Conservation (phyloP, 2,329 filamentous ascomycete species). For the Colletotrichum musicola region DNA sequence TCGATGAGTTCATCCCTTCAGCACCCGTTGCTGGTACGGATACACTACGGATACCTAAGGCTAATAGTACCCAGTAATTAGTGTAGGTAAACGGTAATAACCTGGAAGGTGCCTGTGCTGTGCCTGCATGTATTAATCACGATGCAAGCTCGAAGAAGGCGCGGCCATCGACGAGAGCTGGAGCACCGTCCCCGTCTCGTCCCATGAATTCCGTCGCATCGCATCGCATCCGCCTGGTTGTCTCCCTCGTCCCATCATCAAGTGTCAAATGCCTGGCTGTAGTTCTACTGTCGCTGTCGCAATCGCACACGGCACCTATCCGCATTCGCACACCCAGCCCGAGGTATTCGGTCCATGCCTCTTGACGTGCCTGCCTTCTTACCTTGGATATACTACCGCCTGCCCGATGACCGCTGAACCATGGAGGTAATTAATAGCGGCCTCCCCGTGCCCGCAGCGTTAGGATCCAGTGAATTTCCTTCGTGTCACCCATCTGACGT, state of each 20-base stretch:
- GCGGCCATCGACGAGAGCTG: not conserved
- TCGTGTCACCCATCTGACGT: not conserved
- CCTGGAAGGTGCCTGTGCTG: not conserved
- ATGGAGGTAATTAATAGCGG: constrained; percentile 7
- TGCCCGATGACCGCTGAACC: not conserved
- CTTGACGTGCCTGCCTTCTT: not conserved
- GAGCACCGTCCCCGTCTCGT: not conserved
- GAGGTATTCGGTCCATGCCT: constrained; percentile 12
- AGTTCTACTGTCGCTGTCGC: not conserved
- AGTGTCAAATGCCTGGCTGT: not conserved
- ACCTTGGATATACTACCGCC: not conserved
- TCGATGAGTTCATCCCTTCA: constrained; percentile 30
- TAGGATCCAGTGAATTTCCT: not conserved
- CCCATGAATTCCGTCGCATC: not conserved
- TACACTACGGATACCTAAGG: constrained; percentile 14
- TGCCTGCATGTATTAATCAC: no score
- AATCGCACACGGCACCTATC: not conserved
- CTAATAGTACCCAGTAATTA: no score
- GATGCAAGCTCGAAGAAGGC: not conserved
- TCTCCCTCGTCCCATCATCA: not conserved
- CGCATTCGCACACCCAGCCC: constrained; percentile 7
- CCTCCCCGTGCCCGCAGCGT: not conserved
- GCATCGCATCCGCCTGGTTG: not conserved
- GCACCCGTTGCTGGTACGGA: constrained; percentile 8
- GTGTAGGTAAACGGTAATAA: no score